Percentiles rank a stretch among this genome's conserved stretches.
These are phyloP conservation scores for Agaricus sinodeliciosus DNA, from an alignment of 768 basidiomycete species.

Conservation along the genomic window DNA sequence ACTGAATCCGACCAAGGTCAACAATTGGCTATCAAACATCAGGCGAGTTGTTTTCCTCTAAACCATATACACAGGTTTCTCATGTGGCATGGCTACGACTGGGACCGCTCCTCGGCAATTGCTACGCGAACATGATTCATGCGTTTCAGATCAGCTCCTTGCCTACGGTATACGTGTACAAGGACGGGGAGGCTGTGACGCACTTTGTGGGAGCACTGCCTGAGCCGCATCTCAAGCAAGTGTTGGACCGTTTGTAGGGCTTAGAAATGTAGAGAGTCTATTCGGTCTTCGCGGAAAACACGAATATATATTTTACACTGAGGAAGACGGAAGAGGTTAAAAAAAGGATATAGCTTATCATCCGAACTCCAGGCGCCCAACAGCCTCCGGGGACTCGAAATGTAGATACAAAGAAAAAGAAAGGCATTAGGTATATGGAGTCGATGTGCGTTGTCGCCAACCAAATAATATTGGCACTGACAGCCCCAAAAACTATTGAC, in stretches of 20 bases:
- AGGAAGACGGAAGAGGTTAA: background rate
- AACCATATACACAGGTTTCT: too few relatives aligned
- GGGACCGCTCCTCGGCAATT: too few relatives aligned
- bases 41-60: constrained; percentile 28
- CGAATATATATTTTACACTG: constrained; percentile 10
- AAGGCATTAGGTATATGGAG: constrained; percentile 3
- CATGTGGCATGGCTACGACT: too few relatives aligned
- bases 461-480: constrained; percentile 8
- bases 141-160: constrained; percentile 53
- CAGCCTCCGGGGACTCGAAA: background rate
- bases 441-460: constrained; percentile 2
- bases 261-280: background rate
- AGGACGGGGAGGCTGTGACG: constrained; percentile 48
- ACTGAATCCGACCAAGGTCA: constrained; percentile 47
- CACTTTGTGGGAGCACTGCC: constrained; percentile 59
- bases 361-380: constrained; percentile 9
- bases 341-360: constrained; percentile 6
- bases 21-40: constrained; percentile 42
- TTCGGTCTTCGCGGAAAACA: constrained; percentile 6
- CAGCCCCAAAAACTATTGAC: constrained; percentile 9
- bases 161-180: constrained; percentile 79
- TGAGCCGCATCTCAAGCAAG: constrained; percentile 35
- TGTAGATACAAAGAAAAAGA: background rate
- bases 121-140: background rate
- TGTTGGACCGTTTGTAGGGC: constrained; percentile 36